Conservation (phyloP, 2,329 filamentous ascomycete species). For the Aureobasidium sp. region DNA sequence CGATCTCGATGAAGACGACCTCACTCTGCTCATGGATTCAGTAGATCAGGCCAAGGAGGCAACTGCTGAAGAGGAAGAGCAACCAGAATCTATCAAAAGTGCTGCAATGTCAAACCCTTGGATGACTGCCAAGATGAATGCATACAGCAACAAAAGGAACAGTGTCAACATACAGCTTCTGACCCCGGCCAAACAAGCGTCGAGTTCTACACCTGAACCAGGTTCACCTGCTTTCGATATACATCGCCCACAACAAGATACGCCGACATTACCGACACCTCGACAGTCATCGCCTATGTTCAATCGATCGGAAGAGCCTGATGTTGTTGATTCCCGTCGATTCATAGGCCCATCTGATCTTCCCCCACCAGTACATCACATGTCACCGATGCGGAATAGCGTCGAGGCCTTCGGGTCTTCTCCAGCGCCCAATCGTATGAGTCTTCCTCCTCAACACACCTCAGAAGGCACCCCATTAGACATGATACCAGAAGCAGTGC, state of each 20-base stretch:
- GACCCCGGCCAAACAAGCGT: constrained; percentile 5
- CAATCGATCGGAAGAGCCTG: neutral
- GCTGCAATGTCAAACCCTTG: constrained; percentile 38
- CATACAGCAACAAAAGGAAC: constrained; percentile 19
- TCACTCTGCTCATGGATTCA: constrained; percentile 15
- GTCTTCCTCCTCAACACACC: neutral
- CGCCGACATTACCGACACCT: constrained; percentile 21
- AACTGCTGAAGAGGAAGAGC: constrained; percentile 24
- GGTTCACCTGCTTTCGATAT: neutral
- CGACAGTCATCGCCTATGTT: constrained; percentile 23
- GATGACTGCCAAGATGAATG: constrained; percentile 41
- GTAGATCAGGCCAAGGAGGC: constrained; percentile 10
- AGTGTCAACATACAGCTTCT: constrained; percentile 8
- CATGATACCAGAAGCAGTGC: neutral
- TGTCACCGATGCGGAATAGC: neutral
- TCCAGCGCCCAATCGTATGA: neutral
- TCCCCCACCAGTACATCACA: neutral
- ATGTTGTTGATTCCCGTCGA: neutral
- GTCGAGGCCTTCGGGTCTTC: neutral
- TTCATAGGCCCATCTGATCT: neutral
- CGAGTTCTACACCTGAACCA: neutral
- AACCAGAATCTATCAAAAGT: constrained; percentile 24
- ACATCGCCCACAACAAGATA: neutral
- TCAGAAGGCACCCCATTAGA: constrained; percentile 5
- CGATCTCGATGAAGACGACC: constrained; percentile 28